These are phyloP conservation scores for Pontederia paniculata DNA, from an alignment of 176 grass and related monocot species.

Conservation along the genomic window DNA sequence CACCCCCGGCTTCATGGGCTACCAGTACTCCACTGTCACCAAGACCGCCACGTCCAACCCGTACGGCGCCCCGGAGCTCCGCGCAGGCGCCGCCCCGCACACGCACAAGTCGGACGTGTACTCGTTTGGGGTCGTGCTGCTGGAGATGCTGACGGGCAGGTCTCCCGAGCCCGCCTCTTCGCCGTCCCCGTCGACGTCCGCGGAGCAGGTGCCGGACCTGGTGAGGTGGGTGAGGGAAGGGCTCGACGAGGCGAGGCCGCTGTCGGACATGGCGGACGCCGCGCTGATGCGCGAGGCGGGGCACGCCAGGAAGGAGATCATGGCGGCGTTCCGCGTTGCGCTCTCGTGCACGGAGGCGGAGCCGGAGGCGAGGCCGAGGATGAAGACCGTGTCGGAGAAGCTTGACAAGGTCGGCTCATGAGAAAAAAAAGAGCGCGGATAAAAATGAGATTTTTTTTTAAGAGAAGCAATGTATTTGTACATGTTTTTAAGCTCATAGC, in stretches of 20 bases:
- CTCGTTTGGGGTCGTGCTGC: slow-evolving; percentile 54
- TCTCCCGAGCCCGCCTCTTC: slow-evolving; percentile 33
- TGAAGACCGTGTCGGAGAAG: slow-evolving; percentile 66
- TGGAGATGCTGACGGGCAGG: slow-evolving; percentile 63
- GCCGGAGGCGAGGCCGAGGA: slow-evolving; percentile 51
- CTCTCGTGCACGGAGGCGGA: slow-evolving; percentile 44
- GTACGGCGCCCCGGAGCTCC: slow-evolving; percentile 56
- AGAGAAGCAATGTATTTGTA: no score
- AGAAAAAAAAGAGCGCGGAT: not conserved
- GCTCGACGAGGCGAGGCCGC: slow-evolving; percentile 39
- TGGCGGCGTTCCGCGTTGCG: slow-evolving; percentile 58
- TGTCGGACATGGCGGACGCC: slow-evolving; percentile 56
- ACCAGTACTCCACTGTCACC: slow-evolving; percentile 26
- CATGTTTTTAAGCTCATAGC: no score
- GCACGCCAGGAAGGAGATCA: slow-evolving; percentile 66
- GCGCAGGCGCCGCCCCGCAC: not conserved
- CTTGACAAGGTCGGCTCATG: slow-evolving; percentile 50
- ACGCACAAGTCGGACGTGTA: slow-evolving; percentile 76
- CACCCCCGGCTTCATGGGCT: slow-evolving; percentile 21
- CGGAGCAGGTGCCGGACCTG: slow-evolving; percentile 56
- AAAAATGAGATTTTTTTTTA: no score
- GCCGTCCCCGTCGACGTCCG: slow-evolving; percentile 21
- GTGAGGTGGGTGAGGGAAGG: slow-evolving; percentile 64
- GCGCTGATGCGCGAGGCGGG: slow-evolving; percentile 26
- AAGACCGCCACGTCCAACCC: slow-evolving; percentile 19